A percentile compares a stretch with the other conserved stretches of the same genome.
Conservation (phyloP, 129 eudicot species). For the Helichrysum umbraculigerum region DNA sequence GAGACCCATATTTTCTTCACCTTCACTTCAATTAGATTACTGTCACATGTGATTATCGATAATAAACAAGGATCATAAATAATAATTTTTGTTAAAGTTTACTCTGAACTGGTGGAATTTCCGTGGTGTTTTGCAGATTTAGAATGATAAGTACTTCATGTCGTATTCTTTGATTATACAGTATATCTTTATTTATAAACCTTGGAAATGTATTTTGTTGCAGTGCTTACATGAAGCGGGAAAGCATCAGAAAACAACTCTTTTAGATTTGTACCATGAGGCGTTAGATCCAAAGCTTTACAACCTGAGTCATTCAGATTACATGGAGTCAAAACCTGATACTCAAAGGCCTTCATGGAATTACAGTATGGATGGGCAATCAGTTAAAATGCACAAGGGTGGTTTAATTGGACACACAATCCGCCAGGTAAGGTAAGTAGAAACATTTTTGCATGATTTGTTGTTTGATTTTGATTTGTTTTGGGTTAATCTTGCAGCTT, state of each 20-base stretch:
- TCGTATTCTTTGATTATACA: conserved; percentile 5
- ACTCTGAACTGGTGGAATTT: background rate
- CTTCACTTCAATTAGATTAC: conserved; percentile 12
- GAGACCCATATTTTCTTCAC: conserved; percentile 25
- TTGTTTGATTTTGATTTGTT: conserved; percentile 7
- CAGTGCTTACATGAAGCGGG: conserved; percentile 85
- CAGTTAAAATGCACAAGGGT: conserved; percentile 36
- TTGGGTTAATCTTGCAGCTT: conserved; percentile 10
- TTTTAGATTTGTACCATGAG: conserved; percentile 72
- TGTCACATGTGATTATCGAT: background rate
- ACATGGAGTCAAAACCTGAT: conserved; percentile 30
- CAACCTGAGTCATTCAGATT: conserved; percentile 38
- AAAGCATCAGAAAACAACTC: conserved; percentile 45
- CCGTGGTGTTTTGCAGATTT: background rate
- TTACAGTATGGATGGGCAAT: conserved; percentile 25
- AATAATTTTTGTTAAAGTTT: background rate
- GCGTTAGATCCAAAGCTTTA: conserved; percentile 59
- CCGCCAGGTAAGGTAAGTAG: conserved; percentile 61
- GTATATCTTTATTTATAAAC: conserved; percentile 1
- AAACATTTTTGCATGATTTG: conserved; percentile 2
- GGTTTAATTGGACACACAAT: conserved; percentile 38
- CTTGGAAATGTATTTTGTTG: conserved; percentile 17
- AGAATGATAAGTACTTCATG: conserved; percentile 14
- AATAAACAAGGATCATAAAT: background rate
- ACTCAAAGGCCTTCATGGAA: conserved; percentile 41